Conservation (phyloP, 495 filamentous ascomycete genomes). For the Annulohypoxylon moriforme region DNA sequence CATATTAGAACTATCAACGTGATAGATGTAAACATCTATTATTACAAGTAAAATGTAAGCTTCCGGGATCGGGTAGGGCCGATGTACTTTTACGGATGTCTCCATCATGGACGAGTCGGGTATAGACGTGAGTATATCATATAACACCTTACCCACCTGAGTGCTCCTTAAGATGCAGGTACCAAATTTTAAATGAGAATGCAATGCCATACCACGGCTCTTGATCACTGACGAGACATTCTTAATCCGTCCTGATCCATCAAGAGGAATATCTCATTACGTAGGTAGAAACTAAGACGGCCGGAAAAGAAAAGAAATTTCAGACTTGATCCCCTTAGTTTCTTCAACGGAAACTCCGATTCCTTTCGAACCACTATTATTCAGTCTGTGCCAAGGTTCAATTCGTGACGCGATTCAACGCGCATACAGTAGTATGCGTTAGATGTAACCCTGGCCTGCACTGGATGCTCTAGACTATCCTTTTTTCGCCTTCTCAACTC, state of each 20-base stretch:
- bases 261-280: neutral
- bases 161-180: slow-evolving; percentile 34
- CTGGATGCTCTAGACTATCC: slow-evolving; percentile 31
- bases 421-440: slow-evolving; percentile 39
- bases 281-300: neutral
- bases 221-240: neutral
- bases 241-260: slow-evolving; percentile 25
- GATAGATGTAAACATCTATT: neutral
- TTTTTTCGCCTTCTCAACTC: slow-evolving; percentile 10
- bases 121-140: neutral
- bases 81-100: neutral
- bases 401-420: slow-evolving; percentile 42
- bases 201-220: slow-evolving; percentile 4
- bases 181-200: slow-evolving; percentile 26
- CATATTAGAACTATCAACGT: neutral
- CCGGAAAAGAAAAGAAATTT: slow-evolving; percentile 1
- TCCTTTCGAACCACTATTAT: slow-evolving; percentile 27
- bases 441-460: slow-evolving; percentile 32
- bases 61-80: slow-evolving; percentile 29
- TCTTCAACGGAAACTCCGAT: slow-evolving; percentile 28
- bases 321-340: slow-evolving; percentile 2
- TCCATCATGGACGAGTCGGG: neutral
- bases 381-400: slow-evolving; percentile 37
- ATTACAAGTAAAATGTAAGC: slow-evolving; percentile 10
- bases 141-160: slow-evolving; percentile 32